phyloP scores from a whole-genome alignment of 495 filamentous ascomycete genomes.

The Mycothermus thermophilus region DNA sequence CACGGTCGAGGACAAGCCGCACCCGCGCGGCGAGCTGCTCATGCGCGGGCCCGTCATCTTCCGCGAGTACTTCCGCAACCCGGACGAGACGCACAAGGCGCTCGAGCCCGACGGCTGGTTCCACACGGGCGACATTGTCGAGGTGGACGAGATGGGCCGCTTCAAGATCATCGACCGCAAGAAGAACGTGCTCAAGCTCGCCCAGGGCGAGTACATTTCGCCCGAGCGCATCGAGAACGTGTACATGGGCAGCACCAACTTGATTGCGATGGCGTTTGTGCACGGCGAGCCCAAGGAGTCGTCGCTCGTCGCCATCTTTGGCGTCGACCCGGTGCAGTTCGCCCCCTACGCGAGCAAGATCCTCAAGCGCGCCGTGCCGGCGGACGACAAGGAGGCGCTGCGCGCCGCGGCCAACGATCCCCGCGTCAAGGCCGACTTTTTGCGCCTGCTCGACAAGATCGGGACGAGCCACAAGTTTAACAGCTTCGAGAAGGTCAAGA shows the following conservation, averaged over 20 bases:
- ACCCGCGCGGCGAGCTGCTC: conserved; percentile 82
- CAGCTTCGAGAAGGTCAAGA: conserved; percentile 71
- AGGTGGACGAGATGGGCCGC: conserved; percentile 70
- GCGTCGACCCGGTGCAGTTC: conserved; percentile 68
- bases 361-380: conserved; percentile 48
- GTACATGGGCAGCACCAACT: conserved; percentile 63
- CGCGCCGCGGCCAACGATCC: conserved; percentile 49
- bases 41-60: conserved; percentile 69
- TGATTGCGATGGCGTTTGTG: conserved; percentile 69
- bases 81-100: conserved; percentile 70
- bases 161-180: conserved; percentile 89
- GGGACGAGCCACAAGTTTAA: conserved; percentile 79
- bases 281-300: conserved; percentile 82
- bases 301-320: conserved; percentile 75
- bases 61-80: conserved; percentile 74
- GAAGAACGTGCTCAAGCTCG: conserved; percentile 96
- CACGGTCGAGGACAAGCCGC: conserved; percentile 75
- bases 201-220: conserved; percentile 96
- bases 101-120: conserved; percentile 91
- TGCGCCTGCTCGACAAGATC: conserved; percentile 69
- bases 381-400: conserved; percentile 51
- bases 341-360: conserved; percentile 64
- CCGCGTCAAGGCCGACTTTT: conserved; percentile 55
- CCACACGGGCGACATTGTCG: conserved; percentile 81
- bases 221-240: conserved; percentile 95